Base-by-base conservation (phyloP, 2,329 filamentous ascomycete genomes). In the Calonectria montana region DNA sequence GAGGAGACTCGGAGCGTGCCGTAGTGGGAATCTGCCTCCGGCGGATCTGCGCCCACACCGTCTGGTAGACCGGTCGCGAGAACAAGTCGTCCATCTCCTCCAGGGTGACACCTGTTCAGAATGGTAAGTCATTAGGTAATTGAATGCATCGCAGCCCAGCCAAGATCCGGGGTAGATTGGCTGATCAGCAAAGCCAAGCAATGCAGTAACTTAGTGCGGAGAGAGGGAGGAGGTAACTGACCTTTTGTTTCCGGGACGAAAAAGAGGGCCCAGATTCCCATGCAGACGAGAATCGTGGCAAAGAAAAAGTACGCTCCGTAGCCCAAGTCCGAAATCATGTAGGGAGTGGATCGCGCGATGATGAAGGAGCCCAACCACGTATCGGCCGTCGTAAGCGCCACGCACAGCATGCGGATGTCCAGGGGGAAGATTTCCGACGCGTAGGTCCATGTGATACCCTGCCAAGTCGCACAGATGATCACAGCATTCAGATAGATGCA, bases 231-330 rank as follows among this genome's bases (percentile, higher is more conserved):
- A 47, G 23, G 15, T 41, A 50, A 69, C 74, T 41, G 64, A 77
- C 87, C 87, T 78, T 88, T 89, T 3, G 87, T 89, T 75, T 89
- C 87, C 1, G 88, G 88, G 0, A 89, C 82, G 59, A 87, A 86
- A 80, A 88, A 87, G 67, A 84, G 85, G 3, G 87, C 83, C 79
- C 86, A 89, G 50, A 87, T 76, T 12, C 86, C 82, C 74, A 87
- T 85, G 31, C 82, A 73, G 18, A 88, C 81, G 61, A 88, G 67
- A 31, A 88, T 81, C 0, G 83, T 80, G 4, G 85, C 87, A 73
- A 89, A 90, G 80, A 89, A 86, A 69, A 90, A 87, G 77, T 88
- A 90, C 0, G 87, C 87, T 9, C 88, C 88, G 73, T 87, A 89
- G 1, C 83, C 82, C 1, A 86, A 78, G 5, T 79, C 77, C 0